Evolutionary conservation across 495 filamentous ascomycete species (phyloP), one percentile per base, ranked within the genome.

Genomic region (Neurospora sp.): DNA sequence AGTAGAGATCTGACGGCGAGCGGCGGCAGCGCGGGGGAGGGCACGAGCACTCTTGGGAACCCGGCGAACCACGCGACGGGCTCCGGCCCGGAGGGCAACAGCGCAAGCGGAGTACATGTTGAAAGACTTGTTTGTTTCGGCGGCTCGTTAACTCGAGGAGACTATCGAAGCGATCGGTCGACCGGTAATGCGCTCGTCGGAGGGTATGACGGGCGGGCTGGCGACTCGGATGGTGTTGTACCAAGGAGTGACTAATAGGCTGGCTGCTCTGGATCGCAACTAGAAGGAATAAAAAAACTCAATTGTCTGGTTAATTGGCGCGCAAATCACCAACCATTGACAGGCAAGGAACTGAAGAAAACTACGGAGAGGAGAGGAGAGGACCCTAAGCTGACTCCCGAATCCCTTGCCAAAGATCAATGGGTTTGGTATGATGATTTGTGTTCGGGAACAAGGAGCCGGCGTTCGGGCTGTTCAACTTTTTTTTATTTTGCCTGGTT

Each of bases 21-120:
- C 41, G 70, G 72, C 77, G 44, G 77, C 70, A 72, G 75, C 69
- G 23, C 73, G 66, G 48, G 78, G 79, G 42, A 75, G 73, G 70
- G 77, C 72, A 71, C 80, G 81, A 70, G 76, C 69, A 42, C 73
- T 76, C 74, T 44, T 75, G 46, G 79, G 76, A 44, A 81, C 74
- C 69, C 82, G 78, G 72, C 83, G 83, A 72, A 80, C 77, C 73
- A 76, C 78, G 73, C 83, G 83, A 70, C 83, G 82, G 76, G 83
- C 82, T 71, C 83, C 83, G 69, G 83, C 83, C 78, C 83, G 75
- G 70, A 85, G 74, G 79, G 81, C 80, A 62, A 81, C 80, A 72
- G 81, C 76, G 69, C 71, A 70, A n/a, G 80, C 81, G 74, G 81
- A 81, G 48, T 80, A 76, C 81, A 83, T 83, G 35, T 59, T 80